A percentile compares a stretch with the other conserved stretches of the same genome.
Evolutionary conservation across 2,329 filamentous ascomycete species (phyloP).

Genomic region (Hyphodiscus sp.): DNA sequence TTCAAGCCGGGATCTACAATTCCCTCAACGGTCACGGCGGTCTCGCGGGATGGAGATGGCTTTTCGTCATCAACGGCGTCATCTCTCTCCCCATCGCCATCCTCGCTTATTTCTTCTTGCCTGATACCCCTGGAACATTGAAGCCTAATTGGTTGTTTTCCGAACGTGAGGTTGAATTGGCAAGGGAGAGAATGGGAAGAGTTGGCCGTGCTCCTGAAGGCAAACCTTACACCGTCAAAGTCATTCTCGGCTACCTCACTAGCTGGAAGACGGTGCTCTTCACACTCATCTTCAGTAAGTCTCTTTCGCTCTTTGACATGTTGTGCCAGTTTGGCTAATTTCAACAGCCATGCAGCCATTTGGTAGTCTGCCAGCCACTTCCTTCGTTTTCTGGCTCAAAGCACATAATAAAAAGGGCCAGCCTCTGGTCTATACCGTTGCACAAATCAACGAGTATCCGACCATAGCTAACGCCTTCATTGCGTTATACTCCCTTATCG

Average conservation of each 20-base stretch:
- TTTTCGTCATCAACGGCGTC: constrained; percentile 43
- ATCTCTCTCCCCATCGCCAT: constrained; percentile 48
- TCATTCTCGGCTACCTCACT: constrained; percentile 42
- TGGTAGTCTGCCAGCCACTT: constrained; percentile 8
- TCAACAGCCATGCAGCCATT: constrained; percentile 14
- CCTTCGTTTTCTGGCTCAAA: constrained; percentile 15
- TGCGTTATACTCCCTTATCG: constrained; percentile 11
- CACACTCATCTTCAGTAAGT: constrained; percentile 15
- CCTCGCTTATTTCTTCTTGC: constrained; percentile 41
- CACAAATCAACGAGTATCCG: constrained; percentile 27
- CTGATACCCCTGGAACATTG: constrained; percentile 28
- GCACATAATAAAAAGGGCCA: constrained; percentile 12
- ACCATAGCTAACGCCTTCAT: constrained; percentile 13
- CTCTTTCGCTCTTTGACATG: not conserved
- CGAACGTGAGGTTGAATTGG: constrained; percentile 35
- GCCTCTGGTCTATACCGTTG: constrained; percentile 10
- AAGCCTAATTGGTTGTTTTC: constrained; percentile 31
- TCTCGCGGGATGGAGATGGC: constrained; percentile 41
- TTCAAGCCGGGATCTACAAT: constrained; percentile 38
- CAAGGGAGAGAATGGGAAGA: constrained; percentile 42
- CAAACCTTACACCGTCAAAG: constrained; percentile 41
- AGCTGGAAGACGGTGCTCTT: constrained; percentile 26
- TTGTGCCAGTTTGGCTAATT: not conserved
- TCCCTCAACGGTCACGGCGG: constrained; percentile 36
- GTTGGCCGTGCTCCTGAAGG: constrained; percentile 38